Evolutionary conservation across 2,329 filamentous ascomycete species (phyloP).

Genomic region (Beauveria bassiana): DNA sequence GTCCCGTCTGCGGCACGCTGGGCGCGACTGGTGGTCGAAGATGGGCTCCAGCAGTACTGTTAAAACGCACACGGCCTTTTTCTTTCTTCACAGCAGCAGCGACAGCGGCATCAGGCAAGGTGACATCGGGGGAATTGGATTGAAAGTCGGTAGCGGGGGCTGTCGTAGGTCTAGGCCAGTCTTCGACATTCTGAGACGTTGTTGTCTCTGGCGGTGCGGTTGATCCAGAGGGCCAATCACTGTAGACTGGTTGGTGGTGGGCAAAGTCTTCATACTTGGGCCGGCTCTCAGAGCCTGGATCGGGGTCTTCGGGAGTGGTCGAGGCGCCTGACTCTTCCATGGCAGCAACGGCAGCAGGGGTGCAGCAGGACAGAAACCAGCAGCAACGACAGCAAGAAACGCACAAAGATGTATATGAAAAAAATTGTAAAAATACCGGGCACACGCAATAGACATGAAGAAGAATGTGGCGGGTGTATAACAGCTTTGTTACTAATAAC

Average conservation of each 20-base stretch:
- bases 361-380: neutral
- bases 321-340: constrained; percentile 9
- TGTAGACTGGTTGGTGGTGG: constrained; percentile 8
- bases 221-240: constrained; percentile 7
- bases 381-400: neutral
- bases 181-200: constrained; percentile 4
- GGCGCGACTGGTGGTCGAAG: constrained; percentile 17
- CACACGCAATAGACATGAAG: neutral
- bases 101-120: constrained; percentile 8
- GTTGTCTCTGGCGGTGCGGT: neutral
- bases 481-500: neutral
- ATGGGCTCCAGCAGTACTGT: constrained; percentile 33
- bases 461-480: neutral
- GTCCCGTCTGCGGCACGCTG: constrained; percentile 13
- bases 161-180: constrained; percentile 8
- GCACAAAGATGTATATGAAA: neutral
- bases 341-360: neutral
- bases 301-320: constrained; percentile 8
- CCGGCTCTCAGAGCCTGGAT: constrained; percentile 7
- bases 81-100: constrained; percentile 29
- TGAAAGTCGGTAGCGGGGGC: neutral
- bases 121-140: neutral
- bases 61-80: constrained; percentile 41
- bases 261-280: constrained; percentile 12
- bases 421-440: neutral